A percentile compares a stretch with the other conserved stretches of the same genome.
Conservation (phyloP, 176 grass and related monocot genomes). For the Juncus effusus region DNA sequence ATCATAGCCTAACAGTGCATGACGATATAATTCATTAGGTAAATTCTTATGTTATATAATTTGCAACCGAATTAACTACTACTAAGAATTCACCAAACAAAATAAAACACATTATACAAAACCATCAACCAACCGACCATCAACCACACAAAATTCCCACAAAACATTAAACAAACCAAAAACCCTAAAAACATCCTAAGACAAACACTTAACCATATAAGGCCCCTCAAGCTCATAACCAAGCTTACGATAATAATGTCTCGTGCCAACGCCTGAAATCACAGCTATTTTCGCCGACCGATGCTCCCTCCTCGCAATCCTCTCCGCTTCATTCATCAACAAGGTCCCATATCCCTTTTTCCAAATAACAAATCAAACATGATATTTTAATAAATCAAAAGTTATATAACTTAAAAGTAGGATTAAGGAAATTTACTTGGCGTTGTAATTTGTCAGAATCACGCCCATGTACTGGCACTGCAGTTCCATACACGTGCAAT, state of each 20-base stretch:
- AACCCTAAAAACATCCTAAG: constrained; percentile 20
- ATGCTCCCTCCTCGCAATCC: constrained; percentile 78
- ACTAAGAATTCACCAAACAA: too few relatives aligned
- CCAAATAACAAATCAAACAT: not conserved
- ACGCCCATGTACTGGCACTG: constrained; percentile 91
- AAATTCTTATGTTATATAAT: too few relatives aligned
- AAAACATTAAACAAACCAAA: too few relatives aligned
- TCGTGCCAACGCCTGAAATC: constrained; percentile 91
- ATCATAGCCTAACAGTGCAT: too few relatives aligned
- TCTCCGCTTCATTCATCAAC: constrained; percentile 96
- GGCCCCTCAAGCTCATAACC: constrained; percentile 93
- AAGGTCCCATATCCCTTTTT: constrained; percentile 83
- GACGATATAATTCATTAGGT: too few relatives aligned
- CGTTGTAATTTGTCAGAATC: constrained; percentile 83
- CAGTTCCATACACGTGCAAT: constrained; percentile 98
- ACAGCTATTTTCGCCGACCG: constrained; percentile 76
- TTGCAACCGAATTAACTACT: too few relatives aligned
- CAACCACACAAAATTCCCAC: too few relatives aligned
- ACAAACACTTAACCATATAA: constrained; percentile 76
- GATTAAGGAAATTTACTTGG: constrained; percentile 43
- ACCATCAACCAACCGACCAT: too few relatives aligned
- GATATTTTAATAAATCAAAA: too few relatives aligned
- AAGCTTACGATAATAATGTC: constrained; percentile 87
- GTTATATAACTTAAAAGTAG: too few relatives aligned
- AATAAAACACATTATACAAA: too few relatives aligned